Conservation (phyloP, 2,329 filamentous ascomycete species). For the Xylariales sp. region DNA sequence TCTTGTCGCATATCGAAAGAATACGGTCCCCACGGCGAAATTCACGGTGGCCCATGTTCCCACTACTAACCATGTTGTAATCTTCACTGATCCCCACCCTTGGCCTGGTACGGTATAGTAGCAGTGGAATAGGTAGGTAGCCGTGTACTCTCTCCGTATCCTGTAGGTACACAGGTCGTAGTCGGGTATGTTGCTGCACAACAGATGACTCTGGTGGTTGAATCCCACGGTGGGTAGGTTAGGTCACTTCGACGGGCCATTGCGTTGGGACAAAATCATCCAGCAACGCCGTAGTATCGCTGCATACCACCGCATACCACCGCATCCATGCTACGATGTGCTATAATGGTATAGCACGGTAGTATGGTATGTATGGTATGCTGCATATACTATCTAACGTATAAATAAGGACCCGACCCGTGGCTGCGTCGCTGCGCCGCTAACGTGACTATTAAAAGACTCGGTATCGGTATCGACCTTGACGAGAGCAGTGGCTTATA, state of each 20-base stretch:
- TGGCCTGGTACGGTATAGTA: neutral
- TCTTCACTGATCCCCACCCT: too few species aligned
- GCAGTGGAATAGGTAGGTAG: neutral
- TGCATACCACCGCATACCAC: neutral
- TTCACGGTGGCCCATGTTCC: neutral
- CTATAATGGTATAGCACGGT: too few species aligned
- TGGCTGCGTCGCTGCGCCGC: neutral
- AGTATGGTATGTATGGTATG: neutral
- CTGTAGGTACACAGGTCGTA: too few species aligned
- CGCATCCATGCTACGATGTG: neutral
- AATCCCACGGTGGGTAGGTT: neutral
- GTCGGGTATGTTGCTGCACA: too few species aligned
- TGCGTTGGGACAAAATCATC: constrained; percentile 20
- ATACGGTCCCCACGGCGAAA: constrained; percentile 3
- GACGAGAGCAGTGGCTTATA: neutral
- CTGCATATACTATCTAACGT: neutral
- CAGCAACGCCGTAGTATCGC: neutral
- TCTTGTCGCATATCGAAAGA: neutral
- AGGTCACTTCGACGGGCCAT: constrained; percentile 16
- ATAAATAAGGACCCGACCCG: neutral
- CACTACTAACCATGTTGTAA: too few species aligned
- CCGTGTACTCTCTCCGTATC: too few species aligned
- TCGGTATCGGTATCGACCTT: neutral
- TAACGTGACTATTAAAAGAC: constrained; percentile 12
- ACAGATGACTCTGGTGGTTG: neutral